Evolutionary conservation across 2,329 filamentous ascomycete genomes (phyloP), one percentile per base, ranked within the genome.

Genomic region (Cadophora luteo-olivacea): DNA sequence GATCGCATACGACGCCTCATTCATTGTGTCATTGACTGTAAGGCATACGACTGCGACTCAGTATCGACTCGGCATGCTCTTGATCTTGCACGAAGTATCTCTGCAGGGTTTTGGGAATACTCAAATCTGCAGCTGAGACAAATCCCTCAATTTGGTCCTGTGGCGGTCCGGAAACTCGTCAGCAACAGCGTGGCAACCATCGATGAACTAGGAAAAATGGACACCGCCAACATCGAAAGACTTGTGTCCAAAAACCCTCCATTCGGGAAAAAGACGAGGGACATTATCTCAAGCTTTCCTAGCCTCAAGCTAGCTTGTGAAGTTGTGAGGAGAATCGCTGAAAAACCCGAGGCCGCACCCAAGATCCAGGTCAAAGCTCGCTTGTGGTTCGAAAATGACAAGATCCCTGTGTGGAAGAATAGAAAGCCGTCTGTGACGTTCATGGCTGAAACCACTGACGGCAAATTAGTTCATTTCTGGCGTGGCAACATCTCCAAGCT

Each of bases 81-180:
- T 1, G 91, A 95, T 75, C 85, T 98, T 6, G 86, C 91, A 60
- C 86, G 95, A 67, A 93, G 92, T 72, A 81, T 98, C 63, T 86
- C 88, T 25, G 92, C 94, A 1, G 87, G 86, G 1, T 83, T 84
- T 0, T 79, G 94, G 96, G 96, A 99, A 75, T 89, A 91, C 41
- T 92, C 89, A 1, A 87, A 92, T 0, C 84, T 91, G 25, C 92
- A 97, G 73, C 86, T 99, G 75, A 91, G 91, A 69, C 95, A 98
- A 78, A 85, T 99, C 1, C 88, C 92, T 0, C 87, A 89, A 2
- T 87, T 98, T 69, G 96, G 96, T 0, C 83, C 88, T 4, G 92
- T 90, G 0, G 86, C 87, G n/a, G 89, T 92, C 71, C 86, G 91
- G 48, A 96, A 92, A 77, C 84, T 98, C 54, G 86, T 88, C 3